These are phyloP conservation scores for Sporisorium exsertum DNA, from an alignment of 1,284 basidiomycete species.

Conservation along the genomic window DNA sequence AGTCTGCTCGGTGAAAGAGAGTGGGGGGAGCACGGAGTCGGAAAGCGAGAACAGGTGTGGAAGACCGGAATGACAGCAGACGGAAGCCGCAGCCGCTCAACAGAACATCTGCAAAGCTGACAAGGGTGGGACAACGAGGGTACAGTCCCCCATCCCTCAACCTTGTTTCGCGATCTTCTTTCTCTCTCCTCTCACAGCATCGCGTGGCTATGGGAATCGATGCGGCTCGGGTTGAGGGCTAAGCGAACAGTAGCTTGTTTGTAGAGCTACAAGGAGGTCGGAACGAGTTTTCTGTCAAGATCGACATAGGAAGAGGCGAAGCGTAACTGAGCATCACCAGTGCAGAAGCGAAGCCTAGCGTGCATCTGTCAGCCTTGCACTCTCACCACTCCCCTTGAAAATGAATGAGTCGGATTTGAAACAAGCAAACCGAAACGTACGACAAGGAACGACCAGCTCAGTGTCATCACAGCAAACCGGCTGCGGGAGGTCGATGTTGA, in stretches of 20 bases:
- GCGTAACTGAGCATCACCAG: not conserved
- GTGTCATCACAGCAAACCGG: too few relatives aligned
- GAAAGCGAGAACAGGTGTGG: not conserved
- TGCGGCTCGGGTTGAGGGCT: not conserved
- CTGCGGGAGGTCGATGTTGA: not conserved
- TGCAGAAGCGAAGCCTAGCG: constrained; percentile 6
- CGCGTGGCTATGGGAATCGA: constrained; percentile 1
- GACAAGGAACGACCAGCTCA: not conserved
- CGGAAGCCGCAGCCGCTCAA: not conserved
- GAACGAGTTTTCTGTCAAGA: not conserved
- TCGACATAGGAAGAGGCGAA: constrained; percentile 1
- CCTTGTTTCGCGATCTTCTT: constrained; percentile 4
- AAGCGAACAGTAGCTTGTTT: constrained; percentile 1
- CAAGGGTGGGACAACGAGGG: constrained; percentile 19
- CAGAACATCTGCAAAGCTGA: constrained; percentile 9
- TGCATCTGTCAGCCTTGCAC: not conserved
- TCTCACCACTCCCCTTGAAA: not conserved
- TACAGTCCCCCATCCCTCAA: constrained; percentile 7
- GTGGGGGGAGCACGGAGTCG: not conserved
- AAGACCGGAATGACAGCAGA: not conserved
- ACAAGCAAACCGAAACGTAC: not conserved
- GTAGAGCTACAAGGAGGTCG: not conserved
- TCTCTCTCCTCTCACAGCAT: not conserved
- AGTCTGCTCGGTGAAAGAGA: constrained; percentile 3
- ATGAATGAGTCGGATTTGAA: not conserved